Evolutionary conservation across 169 alveolate genomes (phyloP), one percentile per base, ranked within the genome.

Genomic region (Plasmodium reichenowi): DNA sequence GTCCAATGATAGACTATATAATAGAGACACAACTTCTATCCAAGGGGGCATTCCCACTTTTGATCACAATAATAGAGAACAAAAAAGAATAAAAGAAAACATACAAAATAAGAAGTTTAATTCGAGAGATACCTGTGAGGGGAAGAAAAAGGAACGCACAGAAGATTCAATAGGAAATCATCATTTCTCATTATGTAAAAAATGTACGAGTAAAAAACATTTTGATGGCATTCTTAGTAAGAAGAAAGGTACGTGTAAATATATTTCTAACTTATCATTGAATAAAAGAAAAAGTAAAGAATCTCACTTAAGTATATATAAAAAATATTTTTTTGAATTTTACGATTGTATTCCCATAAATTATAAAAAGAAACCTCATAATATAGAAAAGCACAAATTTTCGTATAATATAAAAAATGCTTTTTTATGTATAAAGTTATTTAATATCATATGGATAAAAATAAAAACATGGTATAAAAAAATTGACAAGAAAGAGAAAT

Each of bases 311-410:
- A 22, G 38, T 2, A 3, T 17, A n/a, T 52, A 70, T 10, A 78
- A 66, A 60, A 70, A 54, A 26, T 63, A 38, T 13, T 45, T 78
- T 71, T 50, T 48, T 13, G 50, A 63, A 52, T 78, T 78, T 64
- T 52, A 78, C 26, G 89, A 78, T 52, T 10, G 20, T 58, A 78
- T 78, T n/a, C 54, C 89, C n/a, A n/a, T 24, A 58, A 47, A 64
- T 59, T 67, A 58, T 64, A 50, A 38, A 58, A 24, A 50, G 12
- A 70, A 78, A 29, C 78, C 75, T 5, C n/a, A 64, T 47, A 70
- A 58, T 26, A 26, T 9, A 43, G 56, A 78, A 32, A 78, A 78
- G 12, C 9, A 64, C 13, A 63, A 43, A 45, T 20, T 71, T 45
- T 63, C 68, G 64, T 58, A 26, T 45, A 52, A 48, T 64, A 26